Conservation (phyloP, 2,329 filamentous ascomycete genomes). For the Colletotrichum paranaense region DNA sequence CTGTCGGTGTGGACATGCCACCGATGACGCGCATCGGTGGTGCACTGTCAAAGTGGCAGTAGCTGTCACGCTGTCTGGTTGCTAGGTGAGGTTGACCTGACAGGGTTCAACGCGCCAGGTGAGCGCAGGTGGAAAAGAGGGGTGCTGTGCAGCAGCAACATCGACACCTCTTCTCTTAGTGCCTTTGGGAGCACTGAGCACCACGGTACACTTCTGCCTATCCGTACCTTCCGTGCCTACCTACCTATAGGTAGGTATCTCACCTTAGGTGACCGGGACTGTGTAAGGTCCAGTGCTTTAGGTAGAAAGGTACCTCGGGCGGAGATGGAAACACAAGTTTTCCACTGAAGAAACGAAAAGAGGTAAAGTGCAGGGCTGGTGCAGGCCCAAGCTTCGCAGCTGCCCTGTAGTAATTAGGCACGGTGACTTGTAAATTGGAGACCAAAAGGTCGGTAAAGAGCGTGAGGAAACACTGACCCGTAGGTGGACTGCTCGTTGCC, state of each 20-base stretch:
- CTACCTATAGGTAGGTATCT: too few relatives aligned
- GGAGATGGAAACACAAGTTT: slow-evolving; percentile 1
- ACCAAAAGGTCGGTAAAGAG: slow-evolving; percentile 5
- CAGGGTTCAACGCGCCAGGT: slow-evolving; percentile 33
- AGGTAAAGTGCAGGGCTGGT: not conserved
- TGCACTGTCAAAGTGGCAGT: slow-evolving; percentile 6
- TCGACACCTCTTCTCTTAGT: not conserved
- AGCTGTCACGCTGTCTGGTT: not conserved
- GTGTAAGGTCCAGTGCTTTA: too few relatives aligned
- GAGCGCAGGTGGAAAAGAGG: slow-evolving; percentile 30
- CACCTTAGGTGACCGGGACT: too few relatives aligned
- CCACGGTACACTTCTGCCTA: too few relatives aligned
- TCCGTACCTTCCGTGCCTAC: too few relatives aligned
- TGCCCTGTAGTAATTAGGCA: not conserved
- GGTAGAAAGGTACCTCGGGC: too few relatives aligned
- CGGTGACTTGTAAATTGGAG: not conserved
- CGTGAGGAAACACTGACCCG: not conserved
- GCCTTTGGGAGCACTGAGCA: too few relatives aligned
- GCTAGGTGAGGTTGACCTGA: slow-evolving; percentile 12
- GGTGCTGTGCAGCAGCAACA: slow-evolving; percentile 4
- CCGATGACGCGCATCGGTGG: slow-evolving; percentile 24
- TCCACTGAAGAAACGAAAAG: not conserved
- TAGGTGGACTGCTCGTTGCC: not conserved
- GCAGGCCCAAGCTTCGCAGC: slow-evolving; percentile 10
- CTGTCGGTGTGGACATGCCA: not conserved